Evolutionary conservation across 305 asterid genomes (phyloP).

Genomic region (Fraxinus sp.): DNA sequence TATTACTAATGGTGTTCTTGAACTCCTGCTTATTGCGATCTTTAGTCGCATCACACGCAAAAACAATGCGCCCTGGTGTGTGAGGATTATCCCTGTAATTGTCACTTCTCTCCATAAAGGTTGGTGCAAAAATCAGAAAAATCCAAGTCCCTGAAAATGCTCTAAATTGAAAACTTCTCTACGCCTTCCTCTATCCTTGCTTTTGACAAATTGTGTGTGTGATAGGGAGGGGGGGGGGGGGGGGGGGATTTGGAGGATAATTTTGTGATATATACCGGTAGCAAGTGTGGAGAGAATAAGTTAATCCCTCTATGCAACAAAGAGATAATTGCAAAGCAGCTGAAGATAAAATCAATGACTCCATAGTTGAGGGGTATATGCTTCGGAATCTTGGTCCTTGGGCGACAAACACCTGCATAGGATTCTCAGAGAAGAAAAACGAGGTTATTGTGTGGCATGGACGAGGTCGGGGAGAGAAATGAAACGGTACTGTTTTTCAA

Average conservation of each 20-base stretch:
- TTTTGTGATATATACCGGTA: background rate
- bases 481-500: background rate
- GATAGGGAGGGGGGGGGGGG: background rate
- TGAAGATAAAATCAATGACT: conserved; percentile 16
- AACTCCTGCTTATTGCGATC: conserved; percentile 37
- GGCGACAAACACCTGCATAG: background rate
- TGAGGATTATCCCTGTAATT: conserved; percentile 32
- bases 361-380: background rate
- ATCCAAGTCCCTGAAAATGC: background rate
- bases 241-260: conserved; percentile 7
- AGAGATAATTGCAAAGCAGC: conserved; percentile 20
- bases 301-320: conserved; percentile 20
- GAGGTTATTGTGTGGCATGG: background rate
- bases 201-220: background rate
- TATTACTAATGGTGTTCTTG: conserved; percentile 32
- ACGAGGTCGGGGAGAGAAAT: background rate
- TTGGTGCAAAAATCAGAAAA: conserved; percentile 12
- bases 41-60: conserved; percentile 65
- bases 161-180: background rate
- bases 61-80: conserved; percentile 49
- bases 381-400: background rate
- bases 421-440: background rate
- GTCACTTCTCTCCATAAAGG: conserved; percentile 28
- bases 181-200: background rate
- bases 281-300: conserved; percentile 23